These are phyloP conservation scores for Saprolegnia diclina DNA, from an alignment of 352 stramenopile genomes.

Conservation along the genomic window DNA sequence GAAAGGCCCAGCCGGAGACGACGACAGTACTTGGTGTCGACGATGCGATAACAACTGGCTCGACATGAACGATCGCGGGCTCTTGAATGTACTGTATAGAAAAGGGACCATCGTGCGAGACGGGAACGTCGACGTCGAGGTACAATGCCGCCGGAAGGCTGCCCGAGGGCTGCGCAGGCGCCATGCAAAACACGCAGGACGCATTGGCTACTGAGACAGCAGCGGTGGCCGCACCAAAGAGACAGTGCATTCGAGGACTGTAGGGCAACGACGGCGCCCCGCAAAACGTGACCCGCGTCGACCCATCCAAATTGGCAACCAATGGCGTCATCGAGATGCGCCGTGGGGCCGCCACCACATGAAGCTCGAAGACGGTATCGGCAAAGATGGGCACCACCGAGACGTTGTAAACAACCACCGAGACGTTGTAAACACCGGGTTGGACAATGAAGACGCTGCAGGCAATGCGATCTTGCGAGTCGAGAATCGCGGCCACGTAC, in stretches of 20 bases:
- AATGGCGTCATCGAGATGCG: not conserved
- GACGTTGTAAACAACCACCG: not conserved
- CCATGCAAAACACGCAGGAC: not conserved
- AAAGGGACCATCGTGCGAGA: not conserved
- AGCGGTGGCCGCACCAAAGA: not conserved
- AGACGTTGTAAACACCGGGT: not conserved
- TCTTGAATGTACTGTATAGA: not conserved
- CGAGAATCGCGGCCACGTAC: not conserved
- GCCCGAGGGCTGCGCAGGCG: not conserved
- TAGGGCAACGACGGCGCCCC: not conserved
- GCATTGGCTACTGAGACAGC: not conserved
- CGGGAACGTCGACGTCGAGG: not conserved
- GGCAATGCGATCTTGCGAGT: not conserved
- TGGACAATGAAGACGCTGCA: not conserved
- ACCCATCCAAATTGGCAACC: not conserved
- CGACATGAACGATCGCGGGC: not conserved
- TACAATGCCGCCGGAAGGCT: not conserved
- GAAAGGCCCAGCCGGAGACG: not conserved
- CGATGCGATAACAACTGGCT: not conserved
- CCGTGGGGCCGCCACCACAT: not conserved
- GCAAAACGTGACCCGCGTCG: not conserved
- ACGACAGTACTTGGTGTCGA: not conserved
- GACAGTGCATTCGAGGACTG: not conserved
- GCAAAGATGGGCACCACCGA: not conserved
- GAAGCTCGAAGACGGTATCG: not conserved